These are phyloP conservation scores for Talaromyces stipitatus DNA, from an alignment of 495 filamentous ascomycete species.

Conservation along the genomic window DNA sequence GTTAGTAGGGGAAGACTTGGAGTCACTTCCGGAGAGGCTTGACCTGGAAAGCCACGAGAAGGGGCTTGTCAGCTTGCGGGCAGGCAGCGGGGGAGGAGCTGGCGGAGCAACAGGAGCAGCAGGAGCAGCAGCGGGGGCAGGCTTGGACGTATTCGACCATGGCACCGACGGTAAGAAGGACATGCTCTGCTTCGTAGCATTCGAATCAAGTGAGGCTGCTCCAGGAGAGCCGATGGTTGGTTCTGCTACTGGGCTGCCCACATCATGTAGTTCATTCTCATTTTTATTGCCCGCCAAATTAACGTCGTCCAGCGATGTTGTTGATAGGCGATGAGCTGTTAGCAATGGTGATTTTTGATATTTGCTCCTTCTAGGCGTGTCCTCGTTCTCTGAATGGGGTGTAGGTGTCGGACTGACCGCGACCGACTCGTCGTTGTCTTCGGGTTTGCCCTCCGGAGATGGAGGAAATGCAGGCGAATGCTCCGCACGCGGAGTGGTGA, in stretches of 20 bases:
- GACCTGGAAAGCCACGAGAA: constrained; percentile 83
- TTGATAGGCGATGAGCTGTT: constrained; percentile 56
- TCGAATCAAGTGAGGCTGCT: neutral
- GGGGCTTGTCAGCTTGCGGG: constrained; percentile 67
- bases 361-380: constrained; percentile 26
- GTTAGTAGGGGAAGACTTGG: constrained; percentile 43
- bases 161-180: constrained; percentile 45
- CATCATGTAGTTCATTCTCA: constrained; percentile 17
- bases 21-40: constrained; percentile 53
- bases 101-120: constrained; percentile 33
- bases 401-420: constrained; percentile 18
- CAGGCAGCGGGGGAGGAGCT: constrained; percentile 31
- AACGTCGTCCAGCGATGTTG: constrained; percentile 60
- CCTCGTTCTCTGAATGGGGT: constrained; percentile 20
- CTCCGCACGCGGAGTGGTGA: constrained; percentile 26
- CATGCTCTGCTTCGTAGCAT: constrained; percentile 23
- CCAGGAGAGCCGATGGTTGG: constrained; percentile 48
- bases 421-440: constrained; percentile 11
- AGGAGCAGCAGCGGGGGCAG: constrained; percentile 29
- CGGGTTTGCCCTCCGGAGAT: constrained; percentile 12
- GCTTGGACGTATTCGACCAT: constrained; percentile 37
- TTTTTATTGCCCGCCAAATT: constrained; percentile 52
- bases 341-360: constrained; percentile 46
- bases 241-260: constrained; percentile 23
- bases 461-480: constrained; percentile 27